Evolutionary conservation across 2,329 filamentous ascomycete genomes (phyloP).

Genomic region (Aspergillus pseudonomiae): DNA sequence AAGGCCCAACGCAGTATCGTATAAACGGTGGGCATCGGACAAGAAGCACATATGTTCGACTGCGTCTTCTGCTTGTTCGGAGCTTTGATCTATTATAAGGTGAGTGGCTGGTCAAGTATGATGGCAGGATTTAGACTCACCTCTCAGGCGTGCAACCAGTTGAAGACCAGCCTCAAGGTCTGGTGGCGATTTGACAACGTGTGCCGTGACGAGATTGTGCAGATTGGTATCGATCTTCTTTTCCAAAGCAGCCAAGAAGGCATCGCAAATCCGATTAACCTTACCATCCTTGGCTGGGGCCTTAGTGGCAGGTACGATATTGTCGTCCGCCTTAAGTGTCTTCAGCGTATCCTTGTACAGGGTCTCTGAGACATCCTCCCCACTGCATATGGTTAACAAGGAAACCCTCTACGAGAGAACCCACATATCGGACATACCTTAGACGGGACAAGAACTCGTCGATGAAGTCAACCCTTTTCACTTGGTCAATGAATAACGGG

Average conservation of each 20-base stretch:
- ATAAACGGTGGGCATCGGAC: conserved; percentile 87
- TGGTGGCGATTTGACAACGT: conserved; percentile 90
- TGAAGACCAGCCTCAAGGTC: conserved; percentile 82
- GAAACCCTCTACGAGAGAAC: not conserved
- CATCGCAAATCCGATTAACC: conserved; percentile 86
- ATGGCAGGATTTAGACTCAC: conserved; percentile 31
- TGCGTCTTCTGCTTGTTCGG: conserved; percentile 78
- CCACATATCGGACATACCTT: conserved; percentile 54
- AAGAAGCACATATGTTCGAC: conserved; percentile 98
- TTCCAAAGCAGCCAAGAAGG: conserved; percentile 71
- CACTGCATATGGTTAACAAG: conserved; percentile 49
- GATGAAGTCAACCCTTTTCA: conserved; percentile 78
- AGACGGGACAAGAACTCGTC: conserved; percentile 90
- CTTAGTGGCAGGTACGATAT: conserved; percentile 7
- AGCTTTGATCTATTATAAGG: conserved; percentile 56
- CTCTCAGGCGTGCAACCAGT: conserved; percentile 73
- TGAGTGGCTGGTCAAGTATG: conserved; percentile 19
- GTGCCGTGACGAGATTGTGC: conserved; percentile 91
- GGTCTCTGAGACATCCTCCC: conserved; percentile 90
- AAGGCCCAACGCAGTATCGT: conserved; percentile 84
- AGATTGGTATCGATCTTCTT: conserved; percentile 66
- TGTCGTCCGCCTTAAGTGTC: conserved; percentile 33
- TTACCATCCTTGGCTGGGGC: conserved; percentile 55
- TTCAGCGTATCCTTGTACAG: conserved; percentile 88
- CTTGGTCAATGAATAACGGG: conserved; percentile 76